Evolutionary conservation across 2,329 filamentous ascomycete genomes (phyloP).

Genomic region (Ophiostoma pallidulum): DNA sequence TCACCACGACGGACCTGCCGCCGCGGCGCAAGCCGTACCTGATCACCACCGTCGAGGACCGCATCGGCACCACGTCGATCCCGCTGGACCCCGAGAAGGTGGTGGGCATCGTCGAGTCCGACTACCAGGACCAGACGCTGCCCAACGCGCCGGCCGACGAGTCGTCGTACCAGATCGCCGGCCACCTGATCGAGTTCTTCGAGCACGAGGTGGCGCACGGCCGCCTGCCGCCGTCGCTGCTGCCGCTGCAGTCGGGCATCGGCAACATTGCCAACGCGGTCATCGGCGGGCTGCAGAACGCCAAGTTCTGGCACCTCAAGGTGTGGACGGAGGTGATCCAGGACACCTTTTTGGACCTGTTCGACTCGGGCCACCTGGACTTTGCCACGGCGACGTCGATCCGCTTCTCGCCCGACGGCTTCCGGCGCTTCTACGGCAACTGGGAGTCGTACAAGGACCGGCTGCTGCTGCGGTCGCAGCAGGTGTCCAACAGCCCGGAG

Average conservation of each 20-base stretch:
- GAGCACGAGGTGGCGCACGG: conserved; percentile 76
- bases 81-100: conserved; percentile 76
- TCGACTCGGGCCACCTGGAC: conserved; percentile 78
- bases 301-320: conserved; percentile 77
- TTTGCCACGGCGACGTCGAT: conserved; percentile 86
- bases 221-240: conserved; percentile 63
- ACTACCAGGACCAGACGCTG: conserved; percentile 67
- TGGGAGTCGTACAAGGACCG: conserved; percentile 74
- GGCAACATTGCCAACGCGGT: conserved; percentile 92
- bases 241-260: conserved; percentile 59
- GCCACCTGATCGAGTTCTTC: conserved; percentile 70
- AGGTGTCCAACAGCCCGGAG: conserved; percentile 81
- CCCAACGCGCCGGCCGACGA: conserved; percentile 71
- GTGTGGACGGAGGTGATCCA: conserved; percentile 93
- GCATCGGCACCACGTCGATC: conserved; percentile 74
- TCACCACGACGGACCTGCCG: conserved; percentile 78
- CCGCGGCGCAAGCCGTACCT: conserved; percentile 76
- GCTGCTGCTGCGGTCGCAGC: conserved; percentile 77
- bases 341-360: conserved; percentile 86
- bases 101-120: conserved; percentile 73
- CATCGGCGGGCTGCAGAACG: conserved; percentile 69
- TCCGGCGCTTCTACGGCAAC: conserved; percentile 81
- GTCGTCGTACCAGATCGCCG: conserved; percentile 61
- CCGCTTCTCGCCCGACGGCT: conserved; percentile 83
- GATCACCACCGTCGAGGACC: conserved; percentile 75